A percentile compares a stretch with the other conserved stretches of the same genome.
These are phyloP conservation scores for Aspergillus carlsbadensis DNA, from an alignment of 495 filamentous ascomycete species.

Conservation along the genomic window DNA sequence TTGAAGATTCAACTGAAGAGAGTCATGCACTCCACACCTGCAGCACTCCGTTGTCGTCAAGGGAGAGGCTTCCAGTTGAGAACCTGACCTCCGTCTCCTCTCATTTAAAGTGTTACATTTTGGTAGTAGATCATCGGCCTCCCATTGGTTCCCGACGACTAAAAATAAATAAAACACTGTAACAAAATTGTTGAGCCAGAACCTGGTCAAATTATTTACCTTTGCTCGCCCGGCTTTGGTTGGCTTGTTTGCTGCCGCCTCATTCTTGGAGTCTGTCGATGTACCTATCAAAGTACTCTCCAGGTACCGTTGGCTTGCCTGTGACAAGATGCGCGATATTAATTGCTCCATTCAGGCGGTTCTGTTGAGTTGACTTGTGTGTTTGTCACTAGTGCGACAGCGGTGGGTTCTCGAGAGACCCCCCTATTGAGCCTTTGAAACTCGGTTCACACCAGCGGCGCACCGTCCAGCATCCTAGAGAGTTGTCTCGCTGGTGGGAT, in stretches of 20 bases:
- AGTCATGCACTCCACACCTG: slow-evolving; percentile 13
- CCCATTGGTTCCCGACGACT: slow-evolving; percentile 18
- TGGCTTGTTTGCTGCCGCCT: slow-evolving; percentile 7
- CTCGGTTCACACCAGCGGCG: too few relatives aligned
- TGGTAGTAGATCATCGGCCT: slow-evolving; percentile 22
- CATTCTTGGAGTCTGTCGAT: not conserved
- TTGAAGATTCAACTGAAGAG: not conserved
- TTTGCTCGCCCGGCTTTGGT: not conserved
- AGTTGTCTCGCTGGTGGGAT: too few relatives aligned
- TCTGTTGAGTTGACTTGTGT: slow-evolving; percentile 21
- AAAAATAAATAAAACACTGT: slow-evolving; percentile 26
- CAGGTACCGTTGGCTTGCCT: slow-evolving; percentile 15
- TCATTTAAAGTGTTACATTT: slow-evolving; percentile 25
- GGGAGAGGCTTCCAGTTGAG: not conserved
- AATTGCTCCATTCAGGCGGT: too few relatives aligned
- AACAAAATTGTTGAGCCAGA: slow-evolving; percentile 1
- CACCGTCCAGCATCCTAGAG: too few relatives aligned
- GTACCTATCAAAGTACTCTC: not conserved
- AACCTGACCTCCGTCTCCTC: slow-evolving; percentile 20
- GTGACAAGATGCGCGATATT: too few relatives aligned
- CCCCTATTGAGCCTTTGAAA: slow-evolving; percentile 7
- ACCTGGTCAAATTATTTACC: not conserved
- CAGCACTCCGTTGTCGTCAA: slow-evolving; percentile 5
- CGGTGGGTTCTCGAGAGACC: slow-evolving; percentile 21
- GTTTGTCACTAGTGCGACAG: slow-evolving; percentile 33